Evolutionary conservation across 768 basidiomycete species (phyloP), one percentile per base, ranked within the genome.

Genomic region (Agrocybe praecox): DNA sequence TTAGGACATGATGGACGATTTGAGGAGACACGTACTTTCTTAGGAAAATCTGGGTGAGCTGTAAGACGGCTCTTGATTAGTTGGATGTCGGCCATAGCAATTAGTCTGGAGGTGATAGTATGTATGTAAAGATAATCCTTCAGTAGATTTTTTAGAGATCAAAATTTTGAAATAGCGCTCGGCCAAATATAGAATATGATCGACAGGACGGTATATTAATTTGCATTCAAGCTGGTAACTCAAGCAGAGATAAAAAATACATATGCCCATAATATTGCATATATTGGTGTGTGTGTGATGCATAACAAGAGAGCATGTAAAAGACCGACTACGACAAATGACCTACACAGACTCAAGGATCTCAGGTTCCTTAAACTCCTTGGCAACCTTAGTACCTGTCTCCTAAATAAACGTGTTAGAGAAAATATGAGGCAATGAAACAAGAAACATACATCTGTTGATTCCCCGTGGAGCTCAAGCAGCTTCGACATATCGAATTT

Each of bases 361-460:
- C 79, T 94, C 93, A 45, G 96, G 96, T 85, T 98, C 96, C 84
- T 96, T 95, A 84, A 96, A 98, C 73, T 96, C 95, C 81, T 92
- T 94, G 56, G 82, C 90, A 53, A 96, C 89, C 75, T 92, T 89
- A 65, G 93, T 91, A 64, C 96, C 96, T 47, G 94, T 95, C 82
- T 96, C 95, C 91, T 96, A 69, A 51, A 61, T 23, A 40, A 49
- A 52, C 54, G 17, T 46, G 40, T 10, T 4, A 48, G n/a, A 33
- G 33, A 42, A 15, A 58, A 46, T 59, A 67, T 65, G 11, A 58
- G 24, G 34, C 46, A 14, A 22, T 40, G 49, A 57, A 43, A 58
- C 36, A 40, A 17, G 52, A 46, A 33, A 85, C 94, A 69, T 71
- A 95, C 96, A 67, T 96, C 93, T 67, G 88, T 91, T 65, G 92